Evolutionary conservation across 176 grass and related monocot species (phyloP).

Genomic region (Chrysopogon serrulatus): DNA sequence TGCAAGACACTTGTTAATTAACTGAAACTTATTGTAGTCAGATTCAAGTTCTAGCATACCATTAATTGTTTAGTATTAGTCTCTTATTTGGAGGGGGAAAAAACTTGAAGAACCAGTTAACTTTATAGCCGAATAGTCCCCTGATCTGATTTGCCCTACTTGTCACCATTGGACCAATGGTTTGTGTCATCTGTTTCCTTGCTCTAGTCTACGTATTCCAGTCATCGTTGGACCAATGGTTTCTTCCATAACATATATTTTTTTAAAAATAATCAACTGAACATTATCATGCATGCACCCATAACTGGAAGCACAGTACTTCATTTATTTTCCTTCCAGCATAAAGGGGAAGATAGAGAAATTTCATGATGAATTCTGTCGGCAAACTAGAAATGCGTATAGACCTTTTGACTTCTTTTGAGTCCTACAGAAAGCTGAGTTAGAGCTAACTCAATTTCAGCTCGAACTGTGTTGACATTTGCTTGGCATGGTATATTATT

Average conservation of each 20-base stretch:
- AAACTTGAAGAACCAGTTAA: neutral
- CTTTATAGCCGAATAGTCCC: neutral
- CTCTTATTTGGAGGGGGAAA: neutral
- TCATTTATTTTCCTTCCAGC: neutral
- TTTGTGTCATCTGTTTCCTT: neutral
- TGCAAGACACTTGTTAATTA: neutral
- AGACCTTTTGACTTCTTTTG: slow-evolving; percentile 15
- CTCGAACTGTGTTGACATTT: slow-evolving; percentile 47
- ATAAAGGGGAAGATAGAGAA: neutral
- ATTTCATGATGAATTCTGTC: slow-evolving; percentile 16
- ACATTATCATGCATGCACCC: neutral
- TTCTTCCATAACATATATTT: slow-evolving; percentile 18
- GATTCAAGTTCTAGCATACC: neutral
- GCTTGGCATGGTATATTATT: slow-evolving; percentile 2
- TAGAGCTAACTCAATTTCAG: slow-evolving; percentile 21
- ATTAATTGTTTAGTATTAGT: neutral
- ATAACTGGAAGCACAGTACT: slow-evolving; percentile 26
- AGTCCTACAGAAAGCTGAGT: slow-evolving; percentile 21
- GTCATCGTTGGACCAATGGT: too few relatives aligned
- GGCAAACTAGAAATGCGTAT: slow-evolving; percentile 17
- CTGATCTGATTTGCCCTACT: neutral
- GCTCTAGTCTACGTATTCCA: too few relatives aligned
- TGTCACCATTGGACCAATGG: neutral
- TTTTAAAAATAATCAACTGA: neutral
- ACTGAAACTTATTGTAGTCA: neutral